Conservation (phyloP, 1,139 yeast species). For the Geotrichum cucujoidarum region DNA sequence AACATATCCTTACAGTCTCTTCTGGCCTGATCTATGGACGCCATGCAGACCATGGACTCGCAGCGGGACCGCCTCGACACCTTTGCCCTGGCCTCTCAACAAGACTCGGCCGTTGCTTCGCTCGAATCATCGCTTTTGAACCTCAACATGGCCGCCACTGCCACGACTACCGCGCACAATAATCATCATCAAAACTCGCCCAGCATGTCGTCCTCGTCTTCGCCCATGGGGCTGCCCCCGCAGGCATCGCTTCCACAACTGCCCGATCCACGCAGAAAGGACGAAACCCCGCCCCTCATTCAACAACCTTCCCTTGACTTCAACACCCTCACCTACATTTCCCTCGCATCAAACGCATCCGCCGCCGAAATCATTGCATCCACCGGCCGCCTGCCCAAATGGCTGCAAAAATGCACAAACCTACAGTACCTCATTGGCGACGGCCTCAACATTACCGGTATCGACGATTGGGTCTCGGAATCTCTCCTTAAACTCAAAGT, state of each 20-base stretch:
- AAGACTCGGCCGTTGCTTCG: no score
- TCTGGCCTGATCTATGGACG: no score
- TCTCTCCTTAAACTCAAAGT: slow-evolving; percentile 26
- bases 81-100: neutral
- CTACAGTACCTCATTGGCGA: slow-evolving; percentile 30
- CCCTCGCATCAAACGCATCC: slow-evolving; percentile 25
- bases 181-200: neutral
- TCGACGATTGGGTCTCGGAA: slow-evolving; percentile 34
- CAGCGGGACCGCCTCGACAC: neutral
- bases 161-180: no score
- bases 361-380: slow-evolving; percentile 23
- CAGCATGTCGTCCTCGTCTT: neutral
- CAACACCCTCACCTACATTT: slow-evolving; percentile 26
- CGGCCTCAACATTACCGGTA: slow-evolving; percentile 26
- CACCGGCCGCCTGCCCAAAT: slow-evolving; percentile 32
- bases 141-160: no score
- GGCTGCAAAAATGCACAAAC: slow-evolving; percentile 29
- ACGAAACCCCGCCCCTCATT: neutral
- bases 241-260: neutral
- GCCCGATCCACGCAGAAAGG: neutral
- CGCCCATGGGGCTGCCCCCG: neutral
- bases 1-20: no score
- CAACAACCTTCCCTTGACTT: slow-evolving; percentile 16
- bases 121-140: no score
- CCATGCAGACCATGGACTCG: neutral